Percentiles rank a stretch among this genome's conserved stretches.
Conservation (phyloP, 2,329 filamentous ascomycete species). For the Penicillium sp. region DNA sequence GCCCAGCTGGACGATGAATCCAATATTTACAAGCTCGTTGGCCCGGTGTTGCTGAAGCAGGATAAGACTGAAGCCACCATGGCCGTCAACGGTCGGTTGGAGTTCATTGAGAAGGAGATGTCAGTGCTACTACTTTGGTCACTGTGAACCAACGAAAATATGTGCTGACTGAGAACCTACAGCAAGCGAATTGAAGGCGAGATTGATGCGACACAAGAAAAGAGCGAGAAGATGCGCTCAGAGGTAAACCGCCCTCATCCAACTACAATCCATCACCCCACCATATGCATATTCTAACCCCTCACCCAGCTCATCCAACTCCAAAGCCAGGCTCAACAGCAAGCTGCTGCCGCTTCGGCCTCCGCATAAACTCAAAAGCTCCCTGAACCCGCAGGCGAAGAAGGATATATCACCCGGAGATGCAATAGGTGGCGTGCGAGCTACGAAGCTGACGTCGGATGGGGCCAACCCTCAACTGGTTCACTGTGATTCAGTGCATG, state of each 20-base stretch:
- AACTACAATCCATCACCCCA: not conserved
- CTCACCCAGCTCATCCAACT: conserved; percentile 39
- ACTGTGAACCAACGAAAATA: not conserved
- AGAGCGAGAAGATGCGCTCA: conserved; percentile 64
- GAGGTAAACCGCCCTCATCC: conserved; percentile 52
- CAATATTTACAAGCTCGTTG: conserved; percentile 93
- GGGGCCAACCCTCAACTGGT: not conserved
- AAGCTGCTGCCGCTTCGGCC: conserved; percentile 32
- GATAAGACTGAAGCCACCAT: conserved; percentile 86
- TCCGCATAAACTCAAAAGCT: conserved; percentile 29
- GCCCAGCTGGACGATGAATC: conserved; percentile 73
- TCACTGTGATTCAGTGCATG: not conserved
- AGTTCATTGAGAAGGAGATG: conserved; percentile 95
- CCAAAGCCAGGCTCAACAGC: conserved; percentile 40
- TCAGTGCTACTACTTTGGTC: conserved; percentile 46
- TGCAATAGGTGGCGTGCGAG: not conserved
- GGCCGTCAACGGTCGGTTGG: conserved; percentile 84
- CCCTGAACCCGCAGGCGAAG: not conserved
- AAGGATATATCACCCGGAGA: conserved; percentile 1
- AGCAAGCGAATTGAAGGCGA: conserved; percentile 67
- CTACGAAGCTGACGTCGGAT: not conserved
- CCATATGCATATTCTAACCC: conserved; percentile 18
- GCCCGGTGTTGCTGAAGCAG: conserved; percentile 90
- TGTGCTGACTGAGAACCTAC: conserved; percentile 10
- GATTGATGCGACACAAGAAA: conserved; percentile 63